Percentiles rank a stretch among this genome's conserved stretches.
Evolutionary conservation across 169 alveolate genomes (phyloP).

Genomic region (Eimeria mitis): DNA sequence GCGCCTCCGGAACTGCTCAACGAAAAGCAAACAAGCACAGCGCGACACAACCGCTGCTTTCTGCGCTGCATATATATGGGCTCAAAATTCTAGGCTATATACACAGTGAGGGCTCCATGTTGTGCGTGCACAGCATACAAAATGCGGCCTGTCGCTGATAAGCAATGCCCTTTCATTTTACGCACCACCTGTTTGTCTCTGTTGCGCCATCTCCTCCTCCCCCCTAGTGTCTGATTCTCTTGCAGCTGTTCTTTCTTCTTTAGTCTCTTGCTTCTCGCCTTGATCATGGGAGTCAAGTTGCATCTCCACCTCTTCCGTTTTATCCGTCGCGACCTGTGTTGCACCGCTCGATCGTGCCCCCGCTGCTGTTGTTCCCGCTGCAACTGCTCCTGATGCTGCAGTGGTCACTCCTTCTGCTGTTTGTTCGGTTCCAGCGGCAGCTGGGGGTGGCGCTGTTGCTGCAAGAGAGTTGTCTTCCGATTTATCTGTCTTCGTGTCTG

Average conservation of each 20-base stretch:
- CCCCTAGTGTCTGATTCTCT: conserved; percentile 7
- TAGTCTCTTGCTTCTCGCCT: not conserved
- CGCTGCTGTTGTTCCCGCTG: conserved; percentile 2
- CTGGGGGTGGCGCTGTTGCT: conserved; percentile 1
- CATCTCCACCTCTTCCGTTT: not conserved
- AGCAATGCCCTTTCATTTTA: not conserved
- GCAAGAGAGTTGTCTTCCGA: not conserved
- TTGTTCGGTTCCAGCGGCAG: not conserved
- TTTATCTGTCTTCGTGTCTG: not conserved
- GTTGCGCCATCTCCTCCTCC: not conserved
- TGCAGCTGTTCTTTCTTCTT: not conserved
- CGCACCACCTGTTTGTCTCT: conserved; percentile 14
- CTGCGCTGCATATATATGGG: not conserved
- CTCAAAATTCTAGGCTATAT: not conserved
- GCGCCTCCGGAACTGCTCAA: not conserved
- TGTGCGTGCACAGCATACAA: not conserved
- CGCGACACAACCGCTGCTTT: not conserved
- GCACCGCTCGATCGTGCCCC: not conserved
- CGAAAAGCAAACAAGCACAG: conserved; percentile 1
- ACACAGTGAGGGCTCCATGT: not conserved
- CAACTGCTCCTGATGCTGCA: not conserved
- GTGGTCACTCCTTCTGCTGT: not conserved
- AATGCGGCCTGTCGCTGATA: not conserved
- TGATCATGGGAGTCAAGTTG: not conserved
- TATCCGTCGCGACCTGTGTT: not conserved